Evolutionary conservation across 2,329 filamentous ascomycete genomes (phyloP).

Genomic region (Aureobasidium musti): DNA sequence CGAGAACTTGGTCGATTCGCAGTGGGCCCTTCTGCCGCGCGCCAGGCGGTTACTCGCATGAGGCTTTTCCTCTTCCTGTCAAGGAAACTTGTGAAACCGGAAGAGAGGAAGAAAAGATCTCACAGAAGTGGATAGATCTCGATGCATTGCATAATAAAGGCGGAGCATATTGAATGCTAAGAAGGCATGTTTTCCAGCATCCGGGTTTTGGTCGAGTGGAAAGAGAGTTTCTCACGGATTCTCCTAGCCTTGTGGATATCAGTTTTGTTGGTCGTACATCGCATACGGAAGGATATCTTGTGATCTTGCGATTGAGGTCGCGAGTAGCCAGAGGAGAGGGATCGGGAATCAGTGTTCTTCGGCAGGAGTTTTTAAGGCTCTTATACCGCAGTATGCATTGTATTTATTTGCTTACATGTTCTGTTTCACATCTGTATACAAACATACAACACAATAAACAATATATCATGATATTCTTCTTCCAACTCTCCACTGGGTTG

Average conservation of each 20-base stretch:
- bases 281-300: not conserved
- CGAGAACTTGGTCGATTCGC: not conserved
- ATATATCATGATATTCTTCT: not conserved
- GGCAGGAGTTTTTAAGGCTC: not conserved
- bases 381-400: not conserved
- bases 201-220: constrained; percentile 3
- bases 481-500: too few species aligned
- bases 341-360: not conserved
- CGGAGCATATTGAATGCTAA: not conserved
- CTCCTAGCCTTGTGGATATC: constrained; percentile 14
- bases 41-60: constrained; percentile 20
- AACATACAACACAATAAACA: not conserved
- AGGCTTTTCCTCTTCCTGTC: not conserved
- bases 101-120: not conserved
- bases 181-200: constrained; percentile 15
- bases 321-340: not conserved
- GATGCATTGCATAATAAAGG: constrained; percentile 13
- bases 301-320: not conserved
- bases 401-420: not conserved
- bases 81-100: not conserved
- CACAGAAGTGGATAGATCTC: not conserved
- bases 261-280: not conserved
- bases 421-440: constrained; percentile 21
- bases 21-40: constrained; percentile 14
- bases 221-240: not conserved